Conservation (phyloP, 202 grass and related monocot species). For the Eragrostis tef region DNA sequence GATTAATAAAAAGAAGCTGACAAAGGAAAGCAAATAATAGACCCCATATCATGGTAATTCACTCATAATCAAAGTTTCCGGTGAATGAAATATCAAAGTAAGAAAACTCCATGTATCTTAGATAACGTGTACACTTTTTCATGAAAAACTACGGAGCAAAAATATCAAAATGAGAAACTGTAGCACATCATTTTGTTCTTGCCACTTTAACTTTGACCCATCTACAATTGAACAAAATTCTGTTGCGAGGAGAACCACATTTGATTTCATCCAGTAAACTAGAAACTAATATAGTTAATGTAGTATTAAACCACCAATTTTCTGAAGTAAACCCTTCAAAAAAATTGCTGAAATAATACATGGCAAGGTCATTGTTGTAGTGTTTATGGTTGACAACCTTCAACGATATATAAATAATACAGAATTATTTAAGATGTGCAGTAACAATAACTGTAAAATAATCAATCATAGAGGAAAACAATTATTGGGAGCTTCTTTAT, state of each 20-base stretch:
- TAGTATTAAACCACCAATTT: neutral
- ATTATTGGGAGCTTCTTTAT: conserved; percentile 13
- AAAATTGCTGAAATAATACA: too few relatives aligned
- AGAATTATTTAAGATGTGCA: neutral
- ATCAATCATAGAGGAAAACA: neutral
- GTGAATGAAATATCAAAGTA: neutral
- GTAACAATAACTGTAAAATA: neutral
- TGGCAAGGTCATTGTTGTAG: neutral
- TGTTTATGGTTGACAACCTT: neutral
- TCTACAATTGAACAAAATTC: neutral
- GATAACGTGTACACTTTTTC: neutral
- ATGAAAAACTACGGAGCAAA: neutral
- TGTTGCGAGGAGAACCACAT: conserved; percentile 9
- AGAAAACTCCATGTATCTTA: conserved; percentile 1
- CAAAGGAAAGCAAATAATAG: neutral
- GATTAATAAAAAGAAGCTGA: conserved; percentile 2
- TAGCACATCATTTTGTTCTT: neutral
- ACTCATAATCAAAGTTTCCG: neutral
- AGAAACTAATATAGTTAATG: neutral
- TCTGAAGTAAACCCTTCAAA: neutral
- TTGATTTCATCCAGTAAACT: neutral
- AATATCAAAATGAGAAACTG: neutral
- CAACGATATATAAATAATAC: neutral
- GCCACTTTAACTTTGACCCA: conserved; percentile 22
- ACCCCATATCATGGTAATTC: neutral